Base-by-base conservation (phyloP, 768 basidiomycete species). In the Ramaria sp. region DNA sequence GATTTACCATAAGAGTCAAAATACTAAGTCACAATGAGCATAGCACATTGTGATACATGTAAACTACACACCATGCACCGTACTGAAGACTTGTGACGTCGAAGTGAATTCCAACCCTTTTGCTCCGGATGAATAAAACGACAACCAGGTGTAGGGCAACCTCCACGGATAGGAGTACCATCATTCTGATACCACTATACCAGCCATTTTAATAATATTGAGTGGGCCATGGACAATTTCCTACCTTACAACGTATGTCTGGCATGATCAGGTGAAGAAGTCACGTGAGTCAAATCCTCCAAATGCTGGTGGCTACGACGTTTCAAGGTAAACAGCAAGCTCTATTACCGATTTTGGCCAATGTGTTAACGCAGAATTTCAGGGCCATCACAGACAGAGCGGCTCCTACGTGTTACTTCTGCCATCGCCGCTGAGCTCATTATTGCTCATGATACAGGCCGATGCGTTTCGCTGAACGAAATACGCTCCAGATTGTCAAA, bases 341-440 rank as follows among this genome's bases (percentile, higher is more conserved):
- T 32, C 10, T 32, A 7, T 7, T 50, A 50, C 48, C 18, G 28
- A 37, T 16, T 5, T 15, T 10, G 9, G 10, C 18, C 6, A 1
- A 10, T 50, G 10, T 18, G 36, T 37, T 24, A 6, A 18, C 2
- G 12, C 13, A 25, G 16, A 1, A 22, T 32, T 32, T 37, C 22
- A 78, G 85, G 83, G 20, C 87, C 84, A 15, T 93, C 90, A 0
- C 92, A 97, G 69, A 87, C 93, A 5, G 96, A 98, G 68, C 75
- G 79, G 36, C 78, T 97, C 43, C 76, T 99, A 28, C 82, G 92
- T 52, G 88, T 91, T 52, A 95, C 92, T 12, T 90, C 94, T 3
- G 89, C 90, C 22, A 96, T 99, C 61, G 96, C 96, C 20, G 81
- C 89, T 60, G 90, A 94, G 64, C 78, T 99, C 59, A 93, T 97